Conservation (phyloP, 2,329 filamentous ascomycete species). For the Exophiala phaeomuriformis region DNA sequence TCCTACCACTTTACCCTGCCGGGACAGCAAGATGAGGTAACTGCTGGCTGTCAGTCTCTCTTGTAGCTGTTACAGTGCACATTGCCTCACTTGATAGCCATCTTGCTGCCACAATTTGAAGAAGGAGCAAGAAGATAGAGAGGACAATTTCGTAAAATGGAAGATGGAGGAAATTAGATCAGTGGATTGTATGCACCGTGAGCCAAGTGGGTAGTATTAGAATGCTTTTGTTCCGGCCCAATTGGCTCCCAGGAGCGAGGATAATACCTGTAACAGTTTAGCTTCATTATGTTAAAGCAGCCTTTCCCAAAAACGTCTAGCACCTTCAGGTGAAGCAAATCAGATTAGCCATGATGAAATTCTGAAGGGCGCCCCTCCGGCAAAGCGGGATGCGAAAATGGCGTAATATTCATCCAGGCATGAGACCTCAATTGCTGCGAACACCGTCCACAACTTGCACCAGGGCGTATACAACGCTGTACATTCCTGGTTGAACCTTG, state of each 20-base stretch:
- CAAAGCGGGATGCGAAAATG: background rate
- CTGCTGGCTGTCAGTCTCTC: conserved; percentile 42
- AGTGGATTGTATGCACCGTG: background rate
- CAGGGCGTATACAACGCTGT: too few relatives aligned
- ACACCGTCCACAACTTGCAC: background rate
- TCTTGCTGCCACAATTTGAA: conserved; percentile 28
- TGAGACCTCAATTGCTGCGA: background rate
- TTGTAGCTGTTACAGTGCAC: background rate
- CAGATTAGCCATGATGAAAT: background rate
- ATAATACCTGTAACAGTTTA: background rate
- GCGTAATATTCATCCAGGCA: background rate
- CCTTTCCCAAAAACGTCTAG: background rate
- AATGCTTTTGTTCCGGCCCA: background rate
- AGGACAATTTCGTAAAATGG: background rate
- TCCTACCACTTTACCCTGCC: conserved; percentile 98
- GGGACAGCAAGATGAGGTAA: conserved; percentile 93
- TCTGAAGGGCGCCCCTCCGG: background rate
- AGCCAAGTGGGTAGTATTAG: background rate
- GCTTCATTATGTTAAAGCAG: background rate
- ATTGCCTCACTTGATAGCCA: conserved; percentile 49
- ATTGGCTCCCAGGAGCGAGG: background rate
- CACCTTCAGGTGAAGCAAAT: background rate
- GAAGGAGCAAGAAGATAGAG: background rate
- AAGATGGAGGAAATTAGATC: background rate
- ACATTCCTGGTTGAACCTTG: background rate